Conservation (phyloP, 1,139 yeast genomes). For the Arxiozyma telluris region DNA sequence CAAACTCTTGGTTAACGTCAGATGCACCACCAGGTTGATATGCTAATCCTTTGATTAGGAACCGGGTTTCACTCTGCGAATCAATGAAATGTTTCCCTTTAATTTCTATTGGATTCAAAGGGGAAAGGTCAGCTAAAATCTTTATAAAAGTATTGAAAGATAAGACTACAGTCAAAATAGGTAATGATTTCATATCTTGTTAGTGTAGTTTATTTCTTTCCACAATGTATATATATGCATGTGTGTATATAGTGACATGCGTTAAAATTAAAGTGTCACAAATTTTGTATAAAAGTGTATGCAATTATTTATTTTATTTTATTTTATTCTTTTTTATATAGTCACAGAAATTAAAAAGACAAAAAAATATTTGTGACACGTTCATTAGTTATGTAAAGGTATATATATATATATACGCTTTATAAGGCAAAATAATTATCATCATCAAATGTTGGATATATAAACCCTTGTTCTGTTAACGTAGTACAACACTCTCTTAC, state of each 20-base stretch:
- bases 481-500: conserved; percentile 43
- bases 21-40: conserved; percentile 90
- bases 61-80: conserved; percentile 67
- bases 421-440: conserved; percentile 46
- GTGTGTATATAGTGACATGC: no score
- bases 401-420: background rate
- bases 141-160: no score
- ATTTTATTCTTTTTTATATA: no score
- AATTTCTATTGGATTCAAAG: conserved; percentile 44
- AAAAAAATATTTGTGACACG: background rate
- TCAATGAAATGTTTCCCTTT: conserved; percentile 68
- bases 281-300: no score
- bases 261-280: background rate
- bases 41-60: conserved; percentile 71
- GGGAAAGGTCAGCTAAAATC: background rate
- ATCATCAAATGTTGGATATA: conserved; percentile 62
- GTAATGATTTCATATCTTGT: background rate
- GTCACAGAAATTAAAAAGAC: background rate
- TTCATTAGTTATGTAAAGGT: background rate
- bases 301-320: no score
- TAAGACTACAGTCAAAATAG: background rate
- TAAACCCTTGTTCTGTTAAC: conserved; percentile 55
- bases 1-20: conserved; percentile 37
- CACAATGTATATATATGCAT: no score
- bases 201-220: background rate